Evolutionary conservation across 768 basidiomycete species (phyloP).

Genomic region (Termitomyces sp.): DNA sequence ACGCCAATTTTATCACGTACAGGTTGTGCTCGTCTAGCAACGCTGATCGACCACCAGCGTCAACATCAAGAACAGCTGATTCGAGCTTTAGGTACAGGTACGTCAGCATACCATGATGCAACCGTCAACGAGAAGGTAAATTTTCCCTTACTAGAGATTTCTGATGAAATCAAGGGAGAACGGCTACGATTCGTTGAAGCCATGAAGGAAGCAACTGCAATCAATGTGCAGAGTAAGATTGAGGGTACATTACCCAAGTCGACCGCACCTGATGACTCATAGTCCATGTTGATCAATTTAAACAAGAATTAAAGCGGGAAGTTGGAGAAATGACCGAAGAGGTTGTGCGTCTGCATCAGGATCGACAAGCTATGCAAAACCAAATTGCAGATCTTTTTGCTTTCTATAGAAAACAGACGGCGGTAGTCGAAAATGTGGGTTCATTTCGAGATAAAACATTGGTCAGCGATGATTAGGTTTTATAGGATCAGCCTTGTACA

Average conservation of each 20-base stretch:
- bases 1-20: not conserved
- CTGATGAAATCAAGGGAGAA: constrained; percentile 82
- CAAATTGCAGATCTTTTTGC: constrained; percentile 71
- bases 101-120: not conserved
- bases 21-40: constrained; percentile 30
- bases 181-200: constrained; percentile 84
- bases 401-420: constrained; percentile 64
- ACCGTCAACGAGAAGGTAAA: not conserved
- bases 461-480: not conserved
- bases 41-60: constrained; percentile 62
- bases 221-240: constrained; percentile 71
- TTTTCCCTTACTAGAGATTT: constrained; percentile 48
- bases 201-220: constrained; percentile 90
- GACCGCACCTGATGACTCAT: not conserved
- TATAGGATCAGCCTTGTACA: not conserved
- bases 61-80: constrained; percentile 70
- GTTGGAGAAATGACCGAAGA: constrained; percentile 72
- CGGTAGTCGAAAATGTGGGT: constrained; percentile 14
- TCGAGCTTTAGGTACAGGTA: constrained; percentile 59
- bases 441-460: not conserved
- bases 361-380: constrained; percentile 59
- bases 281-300: constrained; percentile 89
- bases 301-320: constrained; percentile 70
- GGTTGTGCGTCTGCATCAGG: constrained; percentile 59
- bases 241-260: not conserved